A percentile compares a stretch with the other conserved stretches of the same genome.
phyloP scores from a whole-genome alignment of 345 rosid species.

The Boechera stricta region DNA sequence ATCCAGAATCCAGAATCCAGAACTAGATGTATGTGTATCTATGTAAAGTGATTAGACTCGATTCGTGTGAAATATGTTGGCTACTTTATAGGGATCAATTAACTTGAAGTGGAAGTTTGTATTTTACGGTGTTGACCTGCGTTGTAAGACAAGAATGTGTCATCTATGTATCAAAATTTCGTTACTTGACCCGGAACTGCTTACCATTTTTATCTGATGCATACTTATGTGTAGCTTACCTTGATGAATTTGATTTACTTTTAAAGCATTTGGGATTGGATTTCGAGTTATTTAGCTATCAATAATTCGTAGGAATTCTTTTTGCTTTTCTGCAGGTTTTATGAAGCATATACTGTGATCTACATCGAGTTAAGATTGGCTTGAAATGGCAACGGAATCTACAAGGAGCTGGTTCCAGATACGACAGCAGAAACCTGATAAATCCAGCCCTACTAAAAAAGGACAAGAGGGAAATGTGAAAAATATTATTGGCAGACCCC shows the following conservation, averaged over 20 bases:
- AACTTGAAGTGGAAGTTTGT: not conserved
- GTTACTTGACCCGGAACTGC: conserved; percentile 2
- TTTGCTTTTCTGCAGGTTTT: conserved; percentile 25
- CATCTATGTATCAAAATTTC: not conserved
- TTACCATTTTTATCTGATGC: conserved; percentile 1
- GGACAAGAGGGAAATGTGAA: conserved; percentile 48
- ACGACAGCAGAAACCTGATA: conserved; percentile 48
- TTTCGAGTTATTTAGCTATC: not conserved
- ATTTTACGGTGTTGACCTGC: conserved; percentile 2
- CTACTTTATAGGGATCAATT: not conserved
- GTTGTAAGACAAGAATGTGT: conserved; percentile 4
- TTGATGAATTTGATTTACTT: conserved; percentile 6
- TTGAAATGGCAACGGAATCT: conserved; percentile 51
- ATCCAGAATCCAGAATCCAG: conserved; percentile 5
- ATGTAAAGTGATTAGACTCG: conserved; percentile 13
- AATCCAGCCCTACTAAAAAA: conserved; percentile 44
- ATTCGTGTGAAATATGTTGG: conserved; percentile 17
- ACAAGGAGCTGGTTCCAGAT: conserved; percentile 59
- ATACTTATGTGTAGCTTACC: not conserved
- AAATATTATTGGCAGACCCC: conserved; percentile 44
- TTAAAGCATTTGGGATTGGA: not conserved
- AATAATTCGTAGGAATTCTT: not conserved
- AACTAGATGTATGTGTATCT: conserved; percentile 5
- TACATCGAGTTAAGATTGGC: conserved; percentile 21
- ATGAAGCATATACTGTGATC: conserved; percentile 13